Evolutionary conservation across 164 flowering plant species (phyloP), one percentile per base, ranked within the genome.

Genomic region (Amborella trichopoda): DNA sequence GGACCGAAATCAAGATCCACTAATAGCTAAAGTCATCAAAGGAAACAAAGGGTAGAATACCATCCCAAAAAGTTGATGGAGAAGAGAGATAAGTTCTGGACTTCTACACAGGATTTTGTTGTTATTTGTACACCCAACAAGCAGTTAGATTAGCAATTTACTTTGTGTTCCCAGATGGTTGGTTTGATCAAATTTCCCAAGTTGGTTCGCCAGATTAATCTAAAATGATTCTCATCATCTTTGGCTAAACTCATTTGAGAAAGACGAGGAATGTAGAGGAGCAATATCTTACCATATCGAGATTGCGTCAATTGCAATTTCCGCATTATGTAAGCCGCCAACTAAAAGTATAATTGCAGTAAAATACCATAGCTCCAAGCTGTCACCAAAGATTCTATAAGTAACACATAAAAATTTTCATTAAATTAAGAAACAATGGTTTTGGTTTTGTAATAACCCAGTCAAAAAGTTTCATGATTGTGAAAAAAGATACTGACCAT

Each of bases 291-390:
- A 67, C 68, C 68, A 60, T 19, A 67, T 53, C 4, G 68, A 55
- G 28, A 67, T 32, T 18, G 68, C 68, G 49, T 60, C 65, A 3
- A 67, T 51, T n/a, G 68, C 68, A 23, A 67, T 53, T 23, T 52
- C 65, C 27, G 71, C 49, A 46, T 63, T 49, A 37, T 63, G 59
- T 28, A 56, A 41, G 17, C 26, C 2, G 17, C 68, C 68, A 3
- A 67, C 68, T 5, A 67, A 53, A 26, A 67, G 62, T 36, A 67
- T 52, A 28, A 63, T 47, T 28, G 57, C 62, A n/a, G 68, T 63
- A 38, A 39, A 49, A 37, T 67, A 63, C 68, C 71, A 67, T 0
- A 67, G 50, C 59, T 74, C 79, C 70, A 77, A 65, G 60, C 77
- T 77, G 65, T 27, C 40, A 68, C 39, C 34, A 50, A 45, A 18